A percentile compares a stretch with the other conserved stretches of the same genome.
Evolutionary conservation across 495 filamentous ascomycete species (phyloP).

Genomic region (Articulospora tetracladia): DNA sequence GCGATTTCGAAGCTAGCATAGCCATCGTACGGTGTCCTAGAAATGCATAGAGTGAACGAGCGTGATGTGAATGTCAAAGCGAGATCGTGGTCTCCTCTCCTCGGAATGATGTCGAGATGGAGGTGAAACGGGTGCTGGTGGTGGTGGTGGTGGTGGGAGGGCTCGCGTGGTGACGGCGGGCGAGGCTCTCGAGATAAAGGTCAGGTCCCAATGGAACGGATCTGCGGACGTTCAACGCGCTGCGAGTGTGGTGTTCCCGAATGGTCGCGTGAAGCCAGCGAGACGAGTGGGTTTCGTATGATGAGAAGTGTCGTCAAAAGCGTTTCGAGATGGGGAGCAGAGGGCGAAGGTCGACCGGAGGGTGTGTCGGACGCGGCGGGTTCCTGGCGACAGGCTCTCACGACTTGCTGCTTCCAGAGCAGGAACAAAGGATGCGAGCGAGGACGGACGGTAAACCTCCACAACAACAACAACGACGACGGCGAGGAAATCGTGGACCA

Average conservation of each 20-base stretch:
- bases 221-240: neutral
- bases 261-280: neutral
- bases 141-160: no score
- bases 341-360: neutral
- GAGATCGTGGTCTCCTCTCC: neutral
- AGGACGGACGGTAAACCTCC: no score
- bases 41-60: constrained; percentile 13
- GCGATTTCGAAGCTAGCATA: constrained; percentile 82
- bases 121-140: no score
- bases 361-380: neutral
- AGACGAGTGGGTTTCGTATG: neutral
- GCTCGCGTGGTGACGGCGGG: neutral
- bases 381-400: neutral
- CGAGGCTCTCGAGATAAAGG: neutral
- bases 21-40: constrained; percentile 49
- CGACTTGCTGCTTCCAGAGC: neutral
- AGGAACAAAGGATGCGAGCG: neutral
- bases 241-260: neutral
- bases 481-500: neutral
- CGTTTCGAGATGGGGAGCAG: neutral
- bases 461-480: no score
- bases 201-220: neutral
- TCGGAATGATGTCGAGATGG: neutral
- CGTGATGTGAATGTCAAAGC: neutral
- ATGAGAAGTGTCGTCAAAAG: neutral